Evolutionary conservation across 805 yeast genomes (phyloP), one percentile per base, ranked within the genome.

Genomic region (Ogataea salicorniae): DNA sequence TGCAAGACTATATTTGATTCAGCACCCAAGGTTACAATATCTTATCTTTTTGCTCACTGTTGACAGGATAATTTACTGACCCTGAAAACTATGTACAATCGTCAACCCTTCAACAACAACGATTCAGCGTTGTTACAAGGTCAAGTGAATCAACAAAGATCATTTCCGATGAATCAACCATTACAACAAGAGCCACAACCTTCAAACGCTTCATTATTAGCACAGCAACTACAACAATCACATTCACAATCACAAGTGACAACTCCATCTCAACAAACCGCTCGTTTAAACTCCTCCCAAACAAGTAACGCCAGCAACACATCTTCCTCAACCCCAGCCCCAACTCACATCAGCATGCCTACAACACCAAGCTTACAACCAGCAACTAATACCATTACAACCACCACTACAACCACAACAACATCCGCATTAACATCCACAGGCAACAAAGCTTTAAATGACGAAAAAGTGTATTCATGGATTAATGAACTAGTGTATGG

Each of bases 401-500:
- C 22, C 14, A 6, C 14, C 6, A 18, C 22, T 2, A 17, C 38
- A 36, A 26, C 56, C 41, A 17, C 62, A 46, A 43, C 50, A 41
- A 35, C 50, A 37, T 22, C 62, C 52, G 31, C 58, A 52, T 16
- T 58, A 53, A 47, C 48, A 39, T 20, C 46, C n/a, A 42, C 54
- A 16, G 48, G 49, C 2, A 46, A 37, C 48, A 53, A 76, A 48
- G 80, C 84, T 0, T 58, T 80, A 22, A 84, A 81, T 44, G 95
- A 89, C 62, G 87, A 87, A 46, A 86, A 87, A 59, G 92, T 92
- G 6, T 88, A 83, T 64, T 83, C 83, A 50, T 89, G 97, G 96
- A 87, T 94, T 40, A 76, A 84, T 23, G 97, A 94, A 64, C 73
- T 92, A 45, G 89, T 89, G 36, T 84, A 89, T 50, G 97, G 97